Base-by-base conservation (phyloP, 2,329 filamentous ascomycete species). In the Hypoxylon sp. region DNA sequence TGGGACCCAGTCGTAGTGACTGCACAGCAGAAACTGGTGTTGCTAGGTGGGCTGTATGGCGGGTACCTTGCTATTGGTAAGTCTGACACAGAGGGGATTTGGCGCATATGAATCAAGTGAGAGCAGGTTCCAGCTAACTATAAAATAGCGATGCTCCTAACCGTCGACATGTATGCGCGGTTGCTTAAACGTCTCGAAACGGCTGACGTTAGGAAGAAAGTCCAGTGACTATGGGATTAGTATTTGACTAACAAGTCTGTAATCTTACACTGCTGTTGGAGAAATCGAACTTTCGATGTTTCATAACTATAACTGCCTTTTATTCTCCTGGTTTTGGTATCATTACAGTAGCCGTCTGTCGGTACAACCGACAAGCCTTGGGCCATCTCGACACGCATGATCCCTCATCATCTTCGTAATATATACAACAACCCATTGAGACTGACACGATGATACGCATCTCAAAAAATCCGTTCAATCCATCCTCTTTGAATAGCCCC, bases 401-500 rank as follows among this genome's bases (percentile, higher is more conserved):
- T 63, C 43, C 53, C 55, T 60, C 60, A 23, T 62, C 38, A 28
- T 53, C 32, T 41, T 45, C 56, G 21, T 51, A 58, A 51, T 66
- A 72, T 68, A 36, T 66, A 73, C 67, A 65, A 64, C 46, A 59
- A 65, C 11, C 32, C 45, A 25, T 43, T 30, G 14, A 25, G 23
- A 11, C 19, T 23, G 19, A 32, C 17, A 25, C 14, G 14, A n/a
- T 41, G 65, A 53, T 36, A 63, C 28, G 41, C 50, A 43, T 53
- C 36, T 21, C 23, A n/a, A n/a, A n/a, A n/a, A n/a, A 34, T 45
- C 14, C 7, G 2, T 25, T 69, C 59, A 86, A 68, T 86, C 85
- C 53, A 84, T 80, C 65, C 86, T 78, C 77, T 89, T 88, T 25
- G 84, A 80, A 64, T 88, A 87, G 1, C 87, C 87, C 87, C 87